These are phyloP conservation scores for Podila epicladia DNA, from an alignment of 192 early-diverging fungal species.

Conservation along the genomic window DNA sequence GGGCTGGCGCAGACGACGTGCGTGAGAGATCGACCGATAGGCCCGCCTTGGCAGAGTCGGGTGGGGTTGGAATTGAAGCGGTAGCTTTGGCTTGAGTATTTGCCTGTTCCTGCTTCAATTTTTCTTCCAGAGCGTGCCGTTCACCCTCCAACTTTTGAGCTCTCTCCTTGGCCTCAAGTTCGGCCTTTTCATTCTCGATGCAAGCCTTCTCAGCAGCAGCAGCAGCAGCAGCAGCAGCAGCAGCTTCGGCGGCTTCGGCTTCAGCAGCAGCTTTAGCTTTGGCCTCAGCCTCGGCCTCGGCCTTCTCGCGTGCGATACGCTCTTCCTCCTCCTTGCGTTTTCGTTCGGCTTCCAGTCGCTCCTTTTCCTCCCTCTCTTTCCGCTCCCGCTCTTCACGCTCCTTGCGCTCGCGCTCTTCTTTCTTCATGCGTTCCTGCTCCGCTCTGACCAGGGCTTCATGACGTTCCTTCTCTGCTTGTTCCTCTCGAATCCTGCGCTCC, in stretches of 20 bases:
- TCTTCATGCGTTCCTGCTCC: conserved; percentile 15
- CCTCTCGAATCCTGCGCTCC: conserved; percentile 20
- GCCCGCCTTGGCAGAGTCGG: conserved; percentile 15
- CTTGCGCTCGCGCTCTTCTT: conserved; percentile 12
- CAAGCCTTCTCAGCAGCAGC: conserved; percentile 20
- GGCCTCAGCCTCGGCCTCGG: conserved; percentile 37
- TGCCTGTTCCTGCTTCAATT: conserved; percentile 30
- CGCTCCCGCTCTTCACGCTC: conserved; percentile 41
- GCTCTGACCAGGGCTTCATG: neutral
- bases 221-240: neutral
- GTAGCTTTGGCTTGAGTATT: conserved; percentile 7
- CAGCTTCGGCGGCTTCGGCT: conserved; percentile 6
- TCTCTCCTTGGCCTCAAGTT: conserved; percentile 36
- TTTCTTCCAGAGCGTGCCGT: conserved; percentile 18
- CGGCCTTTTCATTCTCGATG: conserved; percentile 5
- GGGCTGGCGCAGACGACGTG: conserved; percentile 53
- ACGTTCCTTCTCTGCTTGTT: conserved; percentile 13
- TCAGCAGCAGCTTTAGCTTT: conserved; percentile 25
- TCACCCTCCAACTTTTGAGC: neutral
- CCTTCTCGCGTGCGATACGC: conserved; percentile 37
- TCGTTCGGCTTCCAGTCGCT: conserved; percentile 7
- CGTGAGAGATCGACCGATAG: conserved; percentile 52
- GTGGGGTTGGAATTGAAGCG: conserved; percentile 20
- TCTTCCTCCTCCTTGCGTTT: conserved; percentile 35
- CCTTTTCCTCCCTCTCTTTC: conserved; percentile 17